Evolutionary conservation across 768 basidiomycete genomes (phyloP).

Genomic region (Inosperma sp.): DNA sequence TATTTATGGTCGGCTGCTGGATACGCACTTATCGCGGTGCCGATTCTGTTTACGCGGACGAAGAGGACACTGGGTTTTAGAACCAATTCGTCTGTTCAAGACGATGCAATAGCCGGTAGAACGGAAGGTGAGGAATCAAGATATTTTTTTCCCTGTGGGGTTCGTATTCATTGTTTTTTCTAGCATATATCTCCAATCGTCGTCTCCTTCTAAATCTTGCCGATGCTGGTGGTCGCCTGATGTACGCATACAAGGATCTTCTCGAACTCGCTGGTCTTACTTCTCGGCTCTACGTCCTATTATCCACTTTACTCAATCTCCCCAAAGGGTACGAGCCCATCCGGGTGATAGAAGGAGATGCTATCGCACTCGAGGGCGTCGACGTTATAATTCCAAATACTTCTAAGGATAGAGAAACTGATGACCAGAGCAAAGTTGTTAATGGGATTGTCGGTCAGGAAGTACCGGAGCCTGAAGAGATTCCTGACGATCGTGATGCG

Average conservation of each 20-base stretch:
- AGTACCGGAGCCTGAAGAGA: conserved; percentile 12
- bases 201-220: conserved; percentile 90
- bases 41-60: conserved; percentile 68
- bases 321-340: conserved; percentile 43
- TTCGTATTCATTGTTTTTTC: not conserved
- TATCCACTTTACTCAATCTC: conserved; percentile 81
- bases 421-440: not conserved
- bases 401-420: conserved; percentile 7
- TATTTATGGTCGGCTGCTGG: conserved; percentile 94
- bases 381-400: conserved; percentile 59
- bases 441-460: not conserved
- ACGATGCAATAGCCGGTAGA: conserved; percentile 4
- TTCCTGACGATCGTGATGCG: conserved; percentile 19
- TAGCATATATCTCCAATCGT: conserved; percentile 87
- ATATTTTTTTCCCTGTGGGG: not conserved
- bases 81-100: not conserved
- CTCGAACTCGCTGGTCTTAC: conserved; percentile 95
- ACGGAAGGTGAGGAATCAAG: too few species aligned
- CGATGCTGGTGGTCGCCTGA: conserved; percentile 90
- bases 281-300: conserved; percentile 79
- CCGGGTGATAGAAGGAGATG: conserved; percentile 32
- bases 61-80: conserved; percentile 22
- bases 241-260: conserved; percentile 96
- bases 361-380: conserved; percentile 62
- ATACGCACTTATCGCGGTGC: conserved; percentile 88